phyloP scores from a whole-genome alignment of 805 yeast species.

The Tetrapisispora arboricola region DNA sequence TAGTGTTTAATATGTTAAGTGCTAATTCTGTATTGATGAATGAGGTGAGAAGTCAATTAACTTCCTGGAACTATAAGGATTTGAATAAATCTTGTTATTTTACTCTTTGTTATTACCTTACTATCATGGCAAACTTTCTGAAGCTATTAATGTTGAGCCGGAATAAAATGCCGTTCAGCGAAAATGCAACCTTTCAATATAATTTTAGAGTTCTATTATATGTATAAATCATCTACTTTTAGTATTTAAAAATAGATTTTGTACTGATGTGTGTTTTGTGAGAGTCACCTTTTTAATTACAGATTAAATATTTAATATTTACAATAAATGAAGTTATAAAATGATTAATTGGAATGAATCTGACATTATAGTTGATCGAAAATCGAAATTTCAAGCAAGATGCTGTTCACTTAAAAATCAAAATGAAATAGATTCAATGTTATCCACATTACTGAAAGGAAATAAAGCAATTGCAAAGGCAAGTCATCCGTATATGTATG shows the following conservation, averaged over 20 bases:
- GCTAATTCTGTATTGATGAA: too few relatives aligned
- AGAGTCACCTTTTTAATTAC: not conserved
- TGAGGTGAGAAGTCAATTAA: too few relatives aligned
- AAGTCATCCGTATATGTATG: conserved; percentile 62
- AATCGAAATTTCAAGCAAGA: conserved; percentile 61
- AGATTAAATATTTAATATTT: not conserved
- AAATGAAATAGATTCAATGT: conserved; percentile 34
- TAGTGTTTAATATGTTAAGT: conserved; percentile 1
- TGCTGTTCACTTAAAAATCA: conserved; percentile 33
- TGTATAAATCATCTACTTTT: too few relatives aligned
- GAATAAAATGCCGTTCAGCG: too few relatives aligned
- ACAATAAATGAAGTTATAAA: not conserved
- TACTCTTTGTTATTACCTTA: too few relatives aligned
- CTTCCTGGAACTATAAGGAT: too few relatives aligned
- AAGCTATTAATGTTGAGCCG: too few relatives aligned
- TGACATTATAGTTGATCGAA: conserved; percentile 35
- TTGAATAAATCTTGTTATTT: too few relatives aligned
- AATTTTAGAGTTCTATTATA: too few relatives aligned
- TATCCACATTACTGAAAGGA: conserved; percentile 33
- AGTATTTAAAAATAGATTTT: too few relatives aligned
- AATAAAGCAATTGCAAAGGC: conserved; percentile 48
- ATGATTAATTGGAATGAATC: conserved; percentile 34
- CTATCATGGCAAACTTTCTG: too few relatives aligned
- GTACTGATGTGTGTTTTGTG: not conserved
- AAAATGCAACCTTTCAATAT: too few relatives aligned